Conservation (phyloP, 1,284 basidiomycete genomes). For the Fomitopsis betulina region DNA sequence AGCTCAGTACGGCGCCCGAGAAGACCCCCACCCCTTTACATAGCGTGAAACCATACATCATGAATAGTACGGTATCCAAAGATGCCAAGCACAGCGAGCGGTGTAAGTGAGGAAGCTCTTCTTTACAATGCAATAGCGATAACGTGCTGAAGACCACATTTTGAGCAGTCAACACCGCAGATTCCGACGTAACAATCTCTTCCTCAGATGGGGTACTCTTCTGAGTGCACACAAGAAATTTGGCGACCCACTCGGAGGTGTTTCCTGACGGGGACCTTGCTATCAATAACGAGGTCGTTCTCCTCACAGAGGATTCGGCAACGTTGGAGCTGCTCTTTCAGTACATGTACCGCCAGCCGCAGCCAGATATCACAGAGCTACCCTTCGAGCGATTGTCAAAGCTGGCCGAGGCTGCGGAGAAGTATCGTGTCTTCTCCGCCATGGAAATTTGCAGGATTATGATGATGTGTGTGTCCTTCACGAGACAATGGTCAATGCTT, state of each 20-base stretch:
- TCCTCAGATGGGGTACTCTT: conserved; percentile 17
- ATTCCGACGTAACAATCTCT: neutral
- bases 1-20: no score
- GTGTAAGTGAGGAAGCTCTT: no score
- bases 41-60: no score
- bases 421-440: conserved; percentile 10
- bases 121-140: no score
- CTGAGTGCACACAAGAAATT: conserved; percentile 13
- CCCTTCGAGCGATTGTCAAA: conserved; percentile 1
- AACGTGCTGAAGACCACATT: no score
- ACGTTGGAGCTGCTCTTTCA: conserved; percentile 13
- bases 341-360: conserved; percentile 9
- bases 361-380: neutral
- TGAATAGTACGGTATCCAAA: no score
- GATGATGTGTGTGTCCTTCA: conserved; percentile 4
- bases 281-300: conserved; percentile 14
- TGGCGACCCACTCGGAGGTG: conserved; percentile 12
- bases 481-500: neutral
- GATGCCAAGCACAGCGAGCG: no score
- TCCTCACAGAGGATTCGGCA: conserved; percentile 19
- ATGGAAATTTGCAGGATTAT: conserved; percentile 8
- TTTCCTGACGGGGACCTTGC: conserved; percentile 8
- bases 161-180: neutral
- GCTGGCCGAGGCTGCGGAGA: conserved; percentile 12
- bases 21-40: no score